These are phyloP conservation scores for Moesziomyces globuligerus DNA, from an alignment of 1,284 basidiomycete genomes.

Conservation along the genomic window DNA sequence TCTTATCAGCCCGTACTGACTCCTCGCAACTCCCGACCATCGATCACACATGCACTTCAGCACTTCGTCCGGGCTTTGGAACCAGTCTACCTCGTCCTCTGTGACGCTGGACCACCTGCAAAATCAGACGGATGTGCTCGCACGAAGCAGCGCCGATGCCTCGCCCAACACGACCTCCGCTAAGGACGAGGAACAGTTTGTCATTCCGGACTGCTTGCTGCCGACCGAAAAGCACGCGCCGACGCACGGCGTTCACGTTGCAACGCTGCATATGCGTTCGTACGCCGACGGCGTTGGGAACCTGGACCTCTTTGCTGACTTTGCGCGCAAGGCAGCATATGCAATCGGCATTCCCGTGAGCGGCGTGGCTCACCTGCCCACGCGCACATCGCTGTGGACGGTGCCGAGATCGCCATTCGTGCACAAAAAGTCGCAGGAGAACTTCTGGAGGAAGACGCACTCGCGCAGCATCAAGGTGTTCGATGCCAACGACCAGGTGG, in stretches of 20 bases:
- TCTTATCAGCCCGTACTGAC: too few relatives aligned
- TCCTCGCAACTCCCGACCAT: too few relatives aligned
- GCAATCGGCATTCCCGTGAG: conserved; percentile 85
- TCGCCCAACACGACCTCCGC: background rate
- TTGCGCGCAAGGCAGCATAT: conserved; percentile 83
- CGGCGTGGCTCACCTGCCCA: conserved; percentile 77
- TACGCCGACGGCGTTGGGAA: conserved; percentile 71
- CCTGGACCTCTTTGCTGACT: conserved; percentile 84
- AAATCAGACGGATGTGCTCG: background rate
- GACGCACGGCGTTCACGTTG: conserved; percentile 81
- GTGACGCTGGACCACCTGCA: conserved; percentile 35
- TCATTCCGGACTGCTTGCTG: conserved; percentile 34
- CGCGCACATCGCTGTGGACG: conserved; percentile 83
- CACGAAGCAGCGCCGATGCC: background rate
- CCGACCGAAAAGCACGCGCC: conserved; percentile 36
- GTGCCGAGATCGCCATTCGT: conserved; percentile 87
- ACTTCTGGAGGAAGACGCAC: conserved; percentile 87
- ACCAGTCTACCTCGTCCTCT: conserved; percentile 29
- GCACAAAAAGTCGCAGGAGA: conserved; percentile 95
- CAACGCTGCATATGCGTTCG: conserved; percentile 83
- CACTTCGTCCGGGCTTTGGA: conserved; percentile 20
- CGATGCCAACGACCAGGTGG: conserved; percentile 82
- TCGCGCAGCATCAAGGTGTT: conserved; percentile 88
- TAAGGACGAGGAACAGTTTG: conserved; percentile 36
- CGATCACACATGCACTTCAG: conserved; percentile 1